These are phyloP conservation scores for Rubia balearica DNA, from an alignment of 305 asterid species.

Conservation along the genomic window DNA sequence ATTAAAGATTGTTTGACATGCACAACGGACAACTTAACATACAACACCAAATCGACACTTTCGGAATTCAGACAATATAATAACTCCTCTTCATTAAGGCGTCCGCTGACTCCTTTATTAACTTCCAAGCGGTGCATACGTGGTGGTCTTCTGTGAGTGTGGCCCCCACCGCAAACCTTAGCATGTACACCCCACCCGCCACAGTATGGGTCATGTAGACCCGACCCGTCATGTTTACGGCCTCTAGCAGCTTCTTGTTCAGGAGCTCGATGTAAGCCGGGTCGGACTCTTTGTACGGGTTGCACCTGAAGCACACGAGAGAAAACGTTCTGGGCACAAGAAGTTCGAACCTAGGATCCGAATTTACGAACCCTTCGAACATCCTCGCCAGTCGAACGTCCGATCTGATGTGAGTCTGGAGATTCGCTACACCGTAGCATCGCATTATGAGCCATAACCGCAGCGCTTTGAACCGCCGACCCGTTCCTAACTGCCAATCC, in stretches of 20 bases:
- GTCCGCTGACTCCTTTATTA: conserved; percentile 24
- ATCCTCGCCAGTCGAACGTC: conserved; percentile 27
- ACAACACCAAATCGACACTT: background rate
- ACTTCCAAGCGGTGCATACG: conserved; percentile 26
- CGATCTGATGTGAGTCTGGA: conserved; percentile 26
- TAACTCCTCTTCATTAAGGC: conserved; percentile 13
- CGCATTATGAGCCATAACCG: conserved; percentile 28
- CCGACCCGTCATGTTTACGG: conserved; percentile 23
- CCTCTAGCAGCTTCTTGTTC: conserved; percentile 24
- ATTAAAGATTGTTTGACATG: background rate
- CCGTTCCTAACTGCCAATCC: conserved; percentile 31
- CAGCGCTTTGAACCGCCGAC: conserved; percentile 25
- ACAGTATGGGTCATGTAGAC: conserved; percentile 25
- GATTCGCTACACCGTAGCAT: conserved; percentile 10
- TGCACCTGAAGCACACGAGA: conserved; percentile 22
- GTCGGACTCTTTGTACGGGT: conserved; percentile 18
- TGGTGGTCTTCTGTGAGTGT: conserved; percentile 30
- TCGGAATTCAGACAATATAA: background rate
- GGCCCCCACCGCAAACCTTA: conserved; percentile 36
- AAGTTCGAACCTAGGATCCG: conserved; percentile 21
- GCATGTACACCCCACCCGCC: conserved; percentile 20
- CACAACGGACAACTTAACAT: background rate
- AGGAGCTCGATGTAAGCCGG: background rate
- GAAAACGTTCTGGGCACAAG: conserved; percentile 20
- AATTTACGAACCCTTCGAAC: conserved; percentile 24